phyloP scores from a whole-genome alignment of 805 yeast genomes.

The Nakazawaea laoshanensis region DNA sequence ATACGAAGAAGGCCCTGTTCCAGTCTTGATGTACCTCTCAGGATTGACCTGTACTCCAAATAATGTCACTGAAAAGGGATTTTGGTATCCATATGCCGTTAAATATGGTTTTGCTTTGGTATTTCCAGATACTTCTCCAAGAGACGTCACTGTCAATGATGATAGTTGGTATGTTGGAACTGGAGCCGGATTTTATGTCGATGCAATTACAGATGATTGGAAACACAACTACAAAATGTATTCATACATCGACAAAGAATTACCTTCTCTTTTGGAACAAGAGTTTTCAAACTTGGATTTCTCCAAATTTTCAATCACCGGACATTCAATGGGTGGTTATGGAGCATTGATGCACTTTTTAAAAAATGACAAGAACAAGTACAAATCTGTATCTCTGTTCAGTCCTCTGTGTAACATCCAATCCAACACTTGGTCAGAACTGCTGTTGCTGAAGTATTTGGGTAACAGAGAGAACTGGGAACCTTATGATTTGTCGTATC shows the following conservation, averaged over 20 bases:
- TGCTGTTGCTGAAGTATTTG: constrained; percentile 73
- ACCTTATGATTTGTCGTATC: constrained; percentile 76
- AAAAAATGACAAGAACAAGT: constrained; percentile 49
- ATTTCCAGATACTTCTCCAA: constrained; percentile 95
- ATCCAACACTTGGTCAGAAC: constrained; percentile 79
- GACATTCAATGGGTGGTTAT: constrained; percentile 98
- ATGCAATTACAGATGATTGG: constrained; percentile 75
- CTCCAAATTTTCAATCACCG: constrained; percentile 63
- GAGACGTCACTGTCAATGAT: constrained; percentile 65
- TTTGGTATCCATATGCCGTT: constrained; percentile 72
- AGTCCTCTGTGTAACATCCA: constrained; percentile 84
- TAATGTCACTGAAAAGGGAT: constrained; percentile 91
- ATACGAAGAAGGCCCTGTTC: constrained; percentile 36
- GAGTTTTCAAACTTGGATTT: constrained; percentile 49
- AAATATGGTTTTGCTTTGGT: constrained; percentile 80
- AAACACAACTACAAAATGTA: constrained; percentile 75
- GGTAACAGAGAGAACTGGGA: constrained; percentile 63
- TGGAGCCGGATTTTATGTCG: constrained; percentile 92
- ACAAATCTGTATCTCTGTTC: constrained; percentile 80
- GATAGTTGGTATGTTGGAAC: constrained; percentile 80
- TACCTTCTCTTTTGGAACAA: constrained; percentile 42
- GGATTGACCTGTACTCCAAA: constrained; percentile 93
- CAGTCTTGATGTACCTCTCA: constrained; percentile 72
- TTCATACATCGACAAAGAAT: constrained; percentile 69
- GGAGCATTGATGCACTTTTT: constrained; percentile 74